phyloP scores from a whole-genome alignment of 2,329 filamentous ascomycete genomes.

The Phyllosticta citribraziliensis region DNA sequence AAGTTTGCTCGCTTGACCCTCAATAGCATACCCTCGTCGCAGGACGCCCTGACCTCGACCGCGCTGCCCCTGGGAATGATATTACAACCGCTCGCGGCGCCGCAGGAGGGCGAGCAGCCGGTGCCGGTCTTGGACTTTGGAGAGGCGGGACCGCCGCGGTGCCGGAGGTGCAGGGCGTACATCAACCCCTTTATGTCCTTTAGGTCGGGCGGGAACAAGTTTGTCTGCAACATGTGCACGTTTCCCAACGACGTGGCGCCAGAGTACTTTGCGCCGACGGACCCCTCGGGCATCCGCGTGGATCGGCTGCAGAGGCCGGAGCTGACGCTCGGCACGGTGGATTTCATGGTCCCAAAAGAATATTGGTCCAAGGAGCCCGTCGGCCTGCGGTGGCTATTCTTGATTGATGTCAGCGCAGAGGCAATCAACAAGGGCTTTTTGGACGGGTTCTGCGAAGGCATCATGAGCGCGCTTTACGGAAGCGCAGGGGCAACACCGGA shows the following conservation, averaged over 20 bases:
- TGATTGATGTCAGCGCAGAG: constrained; percentile 90
- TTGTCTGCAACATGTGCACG: constrained; percentile 95
- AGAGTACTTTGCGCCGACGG: constrained; percentile 90
- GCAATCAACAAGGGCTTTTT: constrained; percentile 84
- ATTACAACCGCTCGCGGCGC: constrained; percentile 74
- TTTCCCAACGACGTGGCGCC: constrained; percentile 89
- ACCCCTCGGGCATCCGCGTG: constrained; percentile 73
- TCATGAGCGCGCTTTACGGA: constrained; percentile 75
- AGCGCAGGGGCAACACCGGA: constrained; percentile 43
- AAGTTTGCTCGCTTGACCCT: constrained; percentile 86
- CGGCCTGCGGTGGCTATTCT: constrained; percentile 76
- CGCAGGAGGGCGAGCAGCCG: constrained; percentile 74
- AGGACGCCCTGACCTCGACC: constrained; percentile 70
- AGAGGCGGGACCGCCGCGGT: constrained; percentile 79
- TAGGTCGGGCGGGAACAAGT: constrained; percentile 84
- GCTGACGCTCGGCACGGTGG: constrained; percentile 81
- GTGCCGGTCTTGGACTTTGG: constrained; percentile 95
- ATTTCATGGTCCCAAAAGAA: constrained; percentile 94
- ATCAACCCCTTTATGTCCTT: constrained; percentile 99
- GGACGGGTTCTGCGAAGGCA: constrained; percentile 82
- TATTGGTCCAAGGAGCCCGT: constrained; percentile 96
- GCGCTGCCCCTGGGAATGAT: constrained; percentile 79
- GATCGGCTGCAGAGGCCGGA: constrained; percentile 86
- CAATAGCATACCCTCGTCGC: constrained; percentile 80
- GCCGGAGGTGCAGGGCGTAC: constrained; percentile 85